These are phyloP conservation scores for Alternaria sp. DNA, from an alignment of 2,329 filamentous ascomycete species.

Conservation along the genomic window DNA sequence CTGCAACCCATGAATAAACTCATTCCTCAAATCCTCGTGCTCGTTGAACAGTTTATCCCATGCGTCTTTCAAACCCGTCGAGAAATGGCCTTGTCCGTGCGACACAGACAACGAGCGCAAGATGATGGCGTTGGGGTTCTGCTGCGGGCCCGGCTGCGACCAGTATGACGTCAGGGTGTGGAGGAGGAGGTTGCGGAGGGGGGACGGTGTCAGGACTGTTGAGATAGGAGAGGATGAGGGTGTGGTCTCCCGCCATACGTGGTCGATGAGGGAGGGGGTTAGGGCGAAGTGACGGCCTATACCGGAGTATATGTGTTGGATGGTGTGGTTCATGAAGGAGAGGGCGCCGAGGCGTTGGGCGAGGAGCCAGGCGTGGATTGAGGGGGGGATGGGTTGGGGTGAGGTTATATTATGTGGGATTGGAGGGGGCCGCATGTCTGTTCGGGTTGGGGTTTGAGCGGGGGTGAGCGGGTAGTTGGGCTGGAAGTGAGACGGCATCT, in stretches of 20 bases:
- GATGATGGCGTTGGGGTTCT: not conserved
- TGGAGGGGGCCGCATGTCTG: not conserved
- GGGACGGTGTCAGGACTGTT: not conserved
- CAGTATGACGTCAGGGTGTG: conserved; percentile 16
- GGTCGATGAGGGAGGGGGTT: conserved; percentile 15
- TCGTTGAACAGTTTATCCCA: conserved; percentile 20
- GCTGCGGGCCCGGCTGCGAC: not conserved
- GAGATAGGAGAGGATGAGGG: not conserved
- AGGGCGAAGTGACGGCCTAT: conserved; percentile 19
- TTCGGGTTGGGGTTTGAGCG: not conserved
- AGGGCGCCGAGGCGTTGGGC: conserved; percentile 13
- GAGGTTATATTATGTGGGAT: not conserved
- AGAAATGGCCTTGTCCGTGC: not conserved
- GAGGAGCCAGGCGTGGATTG: conserved; percentile 25
- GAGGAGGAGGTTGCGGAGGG: conserved; percentile 18
- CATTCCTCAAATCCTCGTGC: conserved; percentile 12
- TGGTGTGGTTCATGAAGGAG: conserved; percentile 23
- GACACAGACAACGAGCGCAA: not conserved
- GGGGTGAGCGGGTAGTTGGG: not conserved
- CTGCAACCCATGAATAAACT: conserved; percentile 22
- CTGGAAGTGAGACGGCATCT: not conserved
- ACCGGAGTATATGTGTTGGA: conserved; percentile 9
- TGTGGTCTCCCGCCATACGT: conserved; percentile 12
- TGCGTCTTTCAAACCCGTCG: not conserved
- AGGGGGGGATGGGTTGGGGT: not conserved